Evolutionary conservation across 1,284 basidiomycete species (phyloP).

Genomic region (Serendipita sp.): DNA sequence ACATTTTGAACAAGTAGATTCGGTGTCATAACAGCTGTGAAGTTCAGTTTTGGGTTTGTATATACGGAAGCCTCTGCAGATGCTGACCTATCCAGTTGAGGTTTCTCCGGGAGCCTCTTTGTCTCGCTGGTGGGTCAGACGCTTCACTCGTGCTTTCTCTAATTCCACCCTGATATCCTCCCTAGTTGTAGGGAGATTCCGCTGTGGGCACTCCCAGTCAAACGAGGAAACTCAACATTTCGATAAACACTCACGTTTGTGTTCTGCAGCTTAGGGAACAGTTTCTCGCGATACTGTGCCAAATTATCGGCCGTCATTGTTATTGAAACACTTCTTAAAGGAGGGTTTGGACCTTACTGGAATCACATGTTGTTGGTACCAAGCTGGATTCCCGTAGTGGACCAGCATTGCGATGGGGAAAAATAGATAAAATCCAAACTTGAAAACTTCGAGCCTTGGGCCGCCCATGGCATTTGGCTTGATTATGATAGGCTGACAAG

Average conservation of each 20-base stretch:
- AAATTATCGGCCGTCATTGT: conserved; percentile 6
- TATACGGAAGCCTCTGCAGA: too few relatives aligned
- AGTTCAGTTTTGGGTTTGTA: too few relatives aligned
- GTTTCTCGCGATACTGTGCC: conserved; percentile 52
- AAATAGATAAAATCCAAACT: conserved; percentile 79
- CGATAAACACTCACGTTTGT: conserved; percentile 21
- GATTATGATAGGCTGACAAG: background rate
- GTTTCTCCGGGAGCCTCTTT: conserved; percentile 16
- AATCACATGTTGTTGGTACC: conserved; percentile 68
- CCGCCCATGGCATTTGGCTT: conserved; percentile 41
- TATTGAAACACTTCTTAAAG: background rate
- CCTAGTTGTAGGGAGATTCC: conserved; percentile 53
- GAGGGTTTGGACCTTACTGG: conserved; percentile 41
- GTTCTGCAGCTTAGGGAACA: conserved; percentile 51
- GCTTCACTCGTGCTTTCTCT: conserved; percentile 45
- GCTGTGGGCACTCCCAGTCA: background rate
- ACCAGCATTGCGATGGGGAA: conserved; percentile 73
- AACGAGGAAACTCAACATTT: conserved; percentile 9
- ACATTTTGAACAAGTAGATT: too few relatives aligned
- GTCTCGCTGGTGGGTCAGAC: conserved; percentile 26
- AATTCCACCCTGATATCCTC: conserved; percentile 49
- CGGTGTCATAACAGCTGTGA: too few relatives aligned
- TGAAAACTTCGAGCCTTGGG: conserved; percentile 77
- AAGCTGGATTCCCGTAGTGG: conserved; percentile 80
- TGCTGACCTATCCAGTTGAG: too few relatives aligned